Conservation (phyloP, 306 rosid genomes). For the Inga oerstediana region DNA sequence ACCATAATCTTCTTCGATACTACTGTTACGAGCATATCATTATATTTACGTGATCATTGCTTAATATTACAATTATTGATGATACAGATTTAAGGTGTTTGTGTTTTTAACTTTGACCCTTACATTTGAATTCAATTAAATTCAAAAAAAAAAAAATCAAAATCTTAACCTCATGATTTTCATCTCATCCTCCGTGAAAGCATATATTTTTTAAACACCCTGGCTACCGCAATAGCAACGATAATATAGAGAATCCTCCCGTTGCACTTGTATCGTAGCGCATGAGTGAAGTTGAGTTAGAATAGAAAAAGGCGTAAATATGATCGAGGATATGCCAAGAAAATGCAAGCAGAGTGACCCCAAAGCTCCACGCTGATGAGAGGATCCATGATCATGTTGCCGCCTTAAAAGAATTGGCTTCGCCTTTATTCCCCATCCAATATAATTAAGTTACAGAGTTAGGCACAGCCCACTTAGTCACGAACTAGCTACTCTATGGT, state of each 20-base stretch:
- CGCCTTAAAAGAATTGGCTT: not conserved
- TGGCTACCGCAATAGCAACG: no score
- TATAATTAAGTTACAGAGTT: not conserved
- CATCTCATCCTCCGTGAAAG: no score
- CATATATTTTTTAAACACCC: no score
- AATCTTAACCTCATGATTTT: no score
- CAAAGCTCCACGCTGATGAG: not conserved
- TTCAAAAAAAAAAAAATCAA: no score
- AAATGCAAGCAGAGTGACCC: not conserved
- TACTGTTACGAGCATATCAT: no score
- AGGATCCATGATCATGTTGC: not conserved
- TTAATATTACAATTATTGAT: not conserved
- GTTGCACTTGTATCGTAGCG: no score
- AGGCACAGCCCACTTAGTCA: not conserved
- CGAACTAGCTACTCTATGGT: not conserved
- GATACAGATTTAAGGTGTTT: no score
- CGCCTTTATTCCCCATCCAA: not conserved
- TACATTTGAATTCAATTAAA: not conserved
- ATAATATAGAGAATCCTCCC: no score
- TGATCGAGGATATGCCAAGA: not conserved
- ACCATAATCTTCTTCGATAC: no score
- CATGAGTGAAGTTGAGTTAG: no score
- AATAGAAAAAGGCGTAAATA: not conserved
- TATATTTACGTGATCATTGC: not conserved
- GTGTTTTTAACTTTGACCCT: not conserved